These are phyloP conservation scores for Sophora flavescens DNA, from an alignment of 306 rosid species.

Conservation along the genomic window DNA sequence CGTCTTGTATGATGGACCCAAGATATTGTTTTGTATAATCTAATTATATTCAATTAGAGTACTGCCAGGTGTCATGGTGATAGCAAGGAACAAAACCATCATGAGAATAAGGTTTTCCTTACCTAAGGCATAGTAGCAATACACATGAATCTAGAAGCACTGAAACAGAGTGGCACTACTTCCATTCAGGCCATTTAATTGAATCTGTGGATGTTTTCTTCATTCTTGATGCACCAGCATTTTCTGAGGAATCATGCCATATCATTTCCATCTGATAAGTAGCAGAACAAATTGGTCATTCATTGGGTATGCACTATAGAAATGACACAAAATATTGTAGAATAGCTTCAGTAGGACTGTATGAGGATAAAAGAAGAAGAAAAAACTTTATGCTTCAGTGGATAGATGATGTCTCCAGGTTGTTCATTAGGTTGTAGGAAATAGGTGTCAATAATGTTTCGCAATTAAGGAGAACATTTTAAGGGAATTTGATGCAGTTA, in stretches of 20 bases:
- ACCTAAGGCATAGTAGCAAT: constrained; percentile 43
- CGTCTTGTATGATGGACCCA: no score
- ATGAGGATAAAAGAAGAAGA: not conserved
- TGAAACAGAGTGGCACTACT: constrained; percentile 50
- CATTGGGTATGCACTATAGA: constrained; percentile 23
- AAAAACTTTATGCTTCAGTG: not conserved
- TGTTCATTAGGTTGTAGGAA: constrained; percentile 21
- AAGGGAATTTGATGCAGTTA: constrained; percentile 12
- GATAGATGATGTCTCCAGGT: constrained; percentile 33
- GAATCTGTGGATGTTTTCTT: constrained; percentile 65
- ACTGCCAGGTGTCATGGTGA: constrained; percentile 11
- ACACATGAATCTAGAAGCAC: constrained; percentile 37
- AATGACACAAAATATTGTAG: constrained; percentile 34
- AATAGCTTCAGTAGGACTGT: constrained; percentile 28
- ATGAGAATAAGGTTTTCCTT: constrained; percentile 39
- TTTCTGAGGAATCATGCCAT: constrained; percentile 75
- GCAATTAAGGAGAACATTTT: constrained; percentile 25
- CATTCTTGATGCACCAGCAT: constrained; percentile 63
- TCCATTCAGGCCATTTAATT: constrained; percentile 83
- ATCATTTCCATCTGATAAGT: constrained; percentile 84
- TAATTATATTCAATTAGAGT: constrained; percentile 22
- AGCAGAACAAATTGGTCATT: constrained; percentile 43
- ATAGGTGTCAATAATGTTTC: constrained; percentile 32
- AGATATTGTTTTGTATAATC: no score
- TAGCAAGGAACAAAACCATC: constrained; percentile 15